Percentiles rank a stretch among this genome's conserved stretches.
phyloP scores from a whole-genome alignment of 2,329 filamentous ascomycete species.

The Aphanocladium album region DNA sequence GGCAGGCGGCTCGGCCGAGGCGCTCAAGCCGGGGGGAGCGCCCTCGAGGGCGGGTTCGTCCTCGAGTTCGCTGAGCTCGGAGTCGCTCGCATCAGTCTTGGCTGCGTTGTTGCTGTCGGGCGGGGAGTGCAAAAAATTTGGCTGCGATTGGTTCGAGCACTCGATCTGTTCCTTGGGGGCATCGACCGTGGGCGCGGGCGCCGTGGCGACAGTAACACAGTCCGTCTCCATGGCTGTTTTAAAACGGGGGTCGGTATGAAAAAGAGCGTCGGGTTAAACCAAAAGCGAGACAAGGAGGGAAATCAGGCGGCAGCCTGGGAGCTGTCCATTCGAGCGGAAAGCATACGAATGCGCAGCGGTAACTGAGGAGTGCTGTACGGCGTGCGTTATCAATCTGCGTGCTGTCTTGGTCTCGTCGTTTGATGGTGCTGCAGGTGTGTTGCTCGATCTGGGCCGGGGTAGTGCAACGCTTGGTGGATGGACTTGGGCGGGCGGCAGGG shows the following conservation, averaged over 20 bases:
- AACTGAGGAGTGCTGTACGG: no score
- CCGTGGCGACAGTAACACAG: slow-evolving; percentile 1
- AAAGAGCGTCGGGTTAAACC: slow-evolving; percentile 10
- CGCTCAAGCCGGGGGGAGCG: slow-evolving; percentile 13
- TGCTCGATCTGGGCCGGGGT: slow-evolving; percentile 11
- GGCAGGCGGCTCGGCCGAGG: slow-evolving; percentile 21
- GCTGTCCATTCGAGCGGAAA: slow-evolving; percentile 24
- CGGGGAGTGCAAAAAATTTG: slow-evolving; percentile 54
- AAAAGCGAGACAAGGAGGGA: slow-evolving; percentile 8
- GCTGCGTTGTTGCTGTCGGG: slow-evolving; percentile 58
- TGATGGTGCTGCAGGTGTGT: slow-evolving; percentile 12
- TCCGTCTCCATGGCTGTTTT: slow-evolving; percentile 1
- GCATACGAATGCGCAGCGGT: slow-evolving; percentile 7
- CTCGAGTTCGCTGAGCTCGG: slow-evolving; percentile 62
- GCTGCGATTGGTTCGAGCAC: slow-evolving; percentile 30
- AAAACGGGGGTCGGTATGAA: slow-evolving; percentile 1
- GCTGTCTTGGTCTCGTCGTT: background rate
- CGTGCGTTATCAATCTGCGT: slow-evolving; percentile 4
- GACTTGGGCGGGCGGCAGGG: background rate
- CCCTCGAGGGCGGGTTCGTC: slow-evolving; percentile 41
- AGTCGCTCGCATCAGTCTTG: slow-evolving; percentile 57
- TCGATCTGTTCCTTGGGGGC: slow-evolving; percentile 25
- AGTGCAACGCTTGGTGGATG: slow-evolving; percentile 7
- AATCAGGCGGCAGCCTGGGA: slow-evolving; percentile 33
- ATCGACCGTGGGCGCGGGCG: slow-evolving; percentile 21